Conservation (phyloP, 495 filamentous ascomycete species). For the Lasiosphaeria hispida region DNA sequence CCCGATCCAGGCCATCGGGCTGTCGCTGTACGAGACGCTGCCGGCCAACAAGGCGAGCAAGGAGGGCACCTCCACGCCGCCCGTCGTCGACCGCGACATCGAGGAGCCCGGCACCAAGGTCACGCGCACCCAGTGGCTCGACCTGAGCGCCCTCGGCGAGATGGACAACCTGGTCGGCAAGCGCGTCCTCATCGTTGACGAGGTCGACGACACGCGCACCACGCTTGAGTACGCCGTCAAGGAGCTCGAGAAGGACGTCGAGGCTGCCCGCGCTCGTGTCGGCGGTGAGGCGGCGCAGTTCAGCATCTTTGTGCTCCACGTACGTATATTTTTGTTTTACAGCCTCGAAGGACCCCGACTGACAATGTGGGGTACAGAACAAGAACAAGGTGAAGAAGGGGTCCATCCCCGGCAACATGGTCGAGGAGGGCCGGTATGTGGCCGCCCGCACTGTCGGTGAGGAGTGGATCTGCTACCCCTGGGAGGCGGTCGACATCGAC, state of each 20-base stretch:
- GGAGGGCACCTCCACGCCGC: too few species aligned
- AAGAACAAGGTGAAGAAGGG: conserved; percentile 97
- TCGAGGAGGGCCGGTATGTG: conserved; percentile 70
- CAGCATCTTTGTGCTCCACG: conserved; percentile 91
- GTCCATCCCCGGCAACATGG: conserved; percentile 74
- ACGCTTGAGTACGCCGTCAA: conserved; percentile 95
- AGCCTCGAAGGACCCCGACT: neutral
- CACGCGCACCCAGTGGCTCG: conserved; percentile 96
- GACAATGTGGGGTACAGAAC: conserved; percentile 56
- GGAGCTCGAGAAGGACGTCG: conserved; percentile 96
- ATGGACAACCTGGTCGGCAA: conserved; percentile 94
- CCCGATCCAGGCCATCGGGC: conserved; percentile 97
- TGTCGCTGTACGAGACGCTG: conserved; percentile 92
- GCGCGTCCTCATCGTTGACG: conserved; percentile 96
- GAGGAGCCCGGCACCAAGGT: conserved; percentile 88
- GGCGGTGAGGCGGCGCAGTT: conserved; percentile 79
- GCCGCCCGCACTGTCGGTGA: conserved; percentile 85
- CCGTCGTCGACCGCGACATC: conserved; percentile 48
- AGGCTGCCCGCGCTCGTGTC: conserved; percentile 68
- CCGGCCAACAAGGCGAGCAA: conserved; percentile 37
- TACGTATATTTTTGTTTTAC: conserved; percentile 45
- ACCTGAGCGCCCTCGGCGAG: conserved; percentile 77
- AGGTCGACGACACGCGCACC: conserved; percentile 97
- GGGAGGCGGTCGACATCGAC: conserved; percentile 96
- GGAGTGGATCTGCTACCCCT: conserved; percentile 99